Percentiles rank a stretch among this genome's conserved stretches.
Evolutionary conservation across 2,329 filamentous ascomycete species (phyloP).

Genomic region (Fusarium chuoi): DNA sequence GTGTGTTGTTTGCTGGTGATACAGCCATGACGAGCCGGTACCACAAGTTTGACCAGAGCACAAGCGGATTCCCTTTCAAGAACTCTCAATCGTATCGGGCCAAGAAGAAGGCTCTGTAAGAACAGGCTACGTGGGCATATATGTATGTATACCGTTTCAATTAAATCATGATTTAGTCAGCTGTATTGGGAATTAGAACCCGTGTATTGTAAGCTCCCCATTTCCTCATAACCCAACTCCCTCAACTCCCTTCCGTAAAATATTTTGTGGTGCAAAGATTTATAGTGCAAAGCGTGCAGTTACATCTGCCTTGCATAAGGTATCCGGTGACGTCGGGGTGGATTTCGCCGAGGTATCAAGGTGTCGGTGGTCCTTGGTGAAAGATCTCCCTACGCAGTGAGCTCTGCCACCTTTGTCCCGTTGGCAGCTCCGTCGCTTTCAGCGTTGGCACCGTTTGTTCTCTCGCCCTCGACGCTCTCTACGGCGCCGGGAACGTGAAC

Average conservation of each 20-base stretch:
- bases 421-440: conserved; percentile 21
- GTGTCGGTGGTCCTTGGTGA: background rate
- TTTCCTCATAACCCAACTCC: conserved; percentile 36
- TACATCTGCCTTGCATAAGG: background rate
- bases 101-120: conserved; percentile 52
- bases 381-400: background rate
- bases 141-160: background rate
- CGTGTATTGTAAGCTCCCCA: conserved; percentile 8
- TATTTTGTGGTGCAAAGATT: conserved; percentile 32
- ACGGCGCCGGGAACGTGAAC: conserved; percentile 53
- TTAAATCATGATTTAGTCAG: conserved; percentile 25
- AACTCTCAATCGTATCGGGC: conserved; percentile 51
- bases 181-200: conserved; percentile 5
- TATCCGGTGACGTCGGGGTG: background rate
- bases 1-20: conserved; percentile 53
- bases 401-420: conserved; percentile 10
- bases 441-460: conserved; percentile 36
- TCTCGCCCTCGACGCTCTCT: conserved; percentile 42
- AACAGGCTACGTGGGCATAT: background rate
- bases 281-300: conserved; percentile 28
- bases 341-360: background rate
- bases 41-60: conserved; percentile 52
- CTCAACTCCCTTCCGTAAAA: conserved; percentile 38
- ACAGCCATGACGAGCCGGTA: conserved; percentile 51
- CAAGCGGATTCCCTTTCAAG: conserved; percentile 53